These are phyloP conservation scores for Calonectria henricotiae DNA, from an alignment of 2,329 filamentous ascomycete species.

Conservation along the genomic window DNA sequence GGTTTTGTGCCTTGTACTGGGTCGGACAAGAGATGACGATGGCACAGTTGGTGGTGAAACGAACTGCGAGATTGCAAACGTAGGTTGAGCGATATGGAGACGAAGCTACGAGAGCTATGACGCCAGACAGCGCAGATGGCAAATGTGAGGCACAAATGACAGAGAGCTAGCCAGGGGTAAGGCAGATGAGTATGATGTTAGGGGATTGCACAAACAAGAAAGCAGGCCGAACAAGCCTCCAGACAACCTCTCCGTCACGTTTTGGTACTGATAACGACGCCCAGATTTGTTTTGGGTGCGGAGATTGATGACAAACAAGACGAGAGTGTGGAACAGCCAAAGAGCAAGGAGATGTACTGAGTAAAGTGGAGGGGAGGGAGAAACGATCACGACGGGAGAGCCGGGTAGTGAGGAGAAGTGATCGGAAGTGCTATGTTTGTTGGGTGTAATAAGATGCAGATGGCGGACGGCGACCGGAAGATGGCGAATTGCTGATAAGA, in stretches of 20 bases:
- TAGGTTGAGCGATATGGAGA: slow-evolving; percentile 18
- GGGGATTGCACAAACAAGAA: slow-evolving; percentile 14
- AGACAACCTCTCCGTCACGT: slow-evolving; percentile 36
- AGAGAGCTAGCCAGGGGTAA: background rate
- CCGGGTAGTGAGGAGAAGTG: slow-evolving; percentile 25
- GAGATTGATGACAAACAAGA: slow-evolving; percentile 32
- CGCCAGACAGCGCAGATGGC: slow-evolving; percentile 18
- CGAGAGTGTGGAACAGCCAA: slow-evolving; percentile 5
- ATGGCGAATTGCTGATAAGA: slow-evolving; percentile 51
- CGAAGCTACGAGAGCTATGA: slow-evolving; percentile 32
- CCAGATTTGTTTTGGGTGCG: slow-evolving; percentile 29
- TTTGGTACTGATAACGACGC: slow-evolving; percentile 39
- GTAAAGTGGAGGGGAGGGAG: slow-evolving; percentile 6
- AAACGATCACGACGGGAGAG: slow-evolving; percentile 22
- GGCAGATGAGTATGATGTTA: background rate
- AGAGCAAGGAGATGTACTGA: background rate
- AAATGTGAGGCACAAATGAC: background rate
- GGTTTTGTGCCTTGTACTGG: slow-evolving; percentile 36
- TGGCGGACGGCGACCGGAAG: slow-evolving; percentile 43
- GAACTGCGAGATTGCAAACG: slow-evolving; percentile 27
- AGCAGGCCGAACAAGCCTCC: background rate
- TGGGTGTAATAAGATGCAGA: slow-evolving; percentile 37
- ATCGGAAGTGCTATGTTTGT: slow-evolving; percentile 27
- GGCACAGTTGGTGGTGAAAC: slow-evolving; percentile 29
- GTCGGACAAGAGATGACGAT: slow-evolving; percentile 35